Evolutionary conservation across 2,329 filamentous ascomycete genomes (phyloP).

Genomic region (Periconia digitata): DNA sequence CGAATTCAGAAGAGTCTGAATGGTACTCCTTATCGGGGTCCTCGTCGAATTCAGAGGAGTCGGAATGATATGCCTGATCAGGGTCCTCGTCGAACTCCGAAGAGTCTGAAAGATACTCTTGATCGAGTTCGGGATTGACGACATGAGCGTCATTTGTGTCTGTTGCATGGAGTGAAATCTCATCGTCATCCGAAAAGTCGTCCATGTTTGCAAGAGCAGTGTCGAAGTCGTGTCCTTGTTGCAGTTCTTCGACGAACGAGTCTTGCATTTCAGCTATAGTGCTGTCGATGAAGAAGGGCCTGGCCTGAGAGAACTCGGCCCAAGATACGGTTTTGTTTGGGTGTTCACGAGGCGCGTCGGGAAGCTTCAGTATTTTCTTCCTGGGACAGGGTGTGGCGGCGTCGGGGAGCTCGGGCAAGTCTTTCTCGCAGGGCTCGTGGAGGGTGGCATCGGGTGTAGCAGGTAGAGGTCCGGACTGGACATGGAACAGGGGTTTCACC

Average conservation of each 20-base stretch:
- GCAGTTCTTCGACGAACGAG: background rate
- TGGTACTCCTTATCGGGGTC: background rate
- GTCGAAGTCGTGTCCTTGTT: background rate
- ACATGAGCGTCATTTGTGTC: background rate
- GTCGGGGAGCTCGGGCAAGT: constrained; percentile 13
- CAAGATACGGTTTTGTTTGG: constrained; percentile 17
- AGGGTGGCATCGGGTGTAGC: background rate
- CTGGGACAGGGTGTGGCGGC: constrained; percentile 3
- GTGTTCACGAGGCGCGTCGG: constrained; percentile 10
- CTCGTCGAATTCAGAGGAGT: background rate
- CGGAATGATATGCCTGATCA: background rate
- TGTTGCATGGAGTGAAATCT: background rate
- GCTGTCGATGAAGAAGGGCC: background rate
- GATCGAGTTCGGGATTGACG: no score
- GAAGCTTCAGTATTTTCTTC: constrained; percentile 17
- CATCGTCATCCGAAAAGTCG: background rate
- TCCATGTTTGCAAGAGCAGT: background rate
- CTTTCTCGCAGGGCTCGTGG: background rate
- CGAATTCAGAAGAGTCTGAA: background rate
- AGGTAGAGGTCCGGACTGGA: background rate
- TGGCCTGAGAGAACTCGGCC: constrained; percentile 12
- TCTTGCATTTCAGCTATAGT: background rate
- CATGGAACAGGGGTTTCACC: background rate
- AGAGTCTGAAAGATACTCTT: no score
- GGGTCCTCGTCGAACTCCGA: no score